Percentiles rank a stretch among this genome's conserved stretches.
These are phyloP conservation scores for Maudiozyma turicensis DNA, from an alignment of 805 yeast genomes.

Conservation along the genomic window DNA sequence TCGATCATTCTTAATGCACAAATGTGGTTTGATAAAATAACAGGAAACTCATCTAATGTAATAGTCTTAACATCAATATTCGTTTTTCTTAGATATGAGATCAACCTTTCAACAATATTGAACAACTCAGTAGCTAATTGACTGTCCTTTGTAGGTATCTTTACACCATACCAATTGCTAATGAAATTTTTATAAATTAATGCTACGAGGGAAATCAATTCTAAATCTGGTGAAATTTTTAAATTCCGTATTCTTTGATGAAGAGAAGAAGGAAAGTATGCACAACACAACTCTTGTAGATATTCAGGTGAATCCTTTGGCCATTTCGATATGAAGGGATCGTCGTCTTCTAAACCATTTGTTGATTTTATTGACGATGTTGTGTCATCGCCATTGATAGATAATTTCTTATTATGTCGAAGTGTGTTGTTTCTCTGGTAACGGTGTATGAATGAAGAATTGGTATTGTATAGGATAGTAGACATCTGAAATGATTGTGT, in stretches of 20 bases:
- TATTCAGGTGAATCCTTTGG: conserved; percentile 18
- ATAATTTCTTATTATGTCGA: background rate
- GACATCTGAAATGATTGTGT: conserved; percentile 8
- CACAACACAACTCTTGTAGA: conserved; percentile 18
- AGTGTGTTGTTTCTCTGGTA: conserved; percentile 14
- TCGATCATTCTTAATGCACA: background rate
- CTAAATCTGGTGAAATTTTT: conserved; percentile 8
- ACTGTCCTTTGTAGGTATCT: conserved; percentile 20
- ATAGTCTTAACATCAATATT: conserved; percentile 5
- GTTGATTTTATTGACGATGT: conserved; percentile 3
- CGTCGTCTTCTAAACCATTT: background rate
- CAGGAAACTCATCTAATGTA: conserved; percentile 22
- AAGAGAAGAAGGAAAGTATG: conserved; percentile 16
- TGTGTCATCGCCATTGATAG: background rate
- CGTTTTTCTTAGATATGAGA: conserved; percentile 6
- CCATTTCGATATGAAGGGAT: conserved; percentile 12
- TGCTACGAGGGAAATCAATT: conserved; percentile 19
- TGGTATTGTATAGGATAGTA: conserved; percentile 23
- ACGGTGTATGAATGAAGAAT: conserved; percentile 21
- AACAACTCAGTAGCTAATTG: conserved; percentile 14
- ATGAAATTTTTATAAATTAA: conserved; percentile 22
- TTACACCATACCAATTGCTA: conserved; percentile 25
- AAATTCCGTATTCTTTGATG: conserved; percentile 8
- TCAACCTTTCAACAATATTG: conserved; percentile 8
- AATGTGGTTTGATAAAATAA: conserved; percentile 17